Evolutionary conservation across 768 basidiomycete species (phyloP), one percentile per base, ranked within the genome.

Genomic region (Termitomyces sp.): DNA sequence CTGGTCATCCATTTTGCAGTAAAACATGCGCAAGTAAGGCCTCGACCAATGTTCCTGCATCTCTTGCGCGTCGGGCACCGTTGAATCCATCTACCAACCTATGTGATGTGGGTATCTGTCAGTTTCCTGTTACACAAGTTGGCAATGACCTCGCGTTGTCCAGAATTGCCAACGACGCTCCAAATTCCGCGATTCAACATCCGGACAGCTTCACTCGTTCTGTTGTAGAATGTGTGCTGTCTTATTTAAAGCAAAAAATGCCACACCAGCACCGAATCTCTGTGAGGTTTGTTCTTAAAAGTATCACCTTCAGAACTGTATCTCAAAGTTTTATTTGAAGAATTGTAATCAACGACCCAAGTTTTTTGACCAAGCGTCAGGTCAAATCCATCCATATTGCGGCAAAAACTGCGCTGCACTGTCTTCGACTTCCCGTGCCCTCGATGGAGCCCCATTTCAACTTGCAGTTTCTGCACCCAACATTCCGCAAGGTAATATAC

Each of bases 101-200:
- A 5, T 84, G 83, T 63, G 74, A 79, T 56, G 83, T 84, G 63
- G 42, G 77, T 66, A 33, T 33, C 10, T 10, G 23, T 27, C 2
- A n/a, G 9, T 27, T 43, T 43, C n/a, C 11, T 18, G 12, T 33
- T 12, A 22, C 31, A 18, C 31, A 6, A 12, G 31, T 11, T 13
- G 12, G 33, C 13, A 10, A 32, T 20, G 5, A 16, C 32, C 22
- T 33, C 9, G 16, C 16, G 20, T n/a, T 23, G 15, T 44, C 7
- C 59, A 86, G 85, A 77, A 78, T 57, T 86, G 85, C 66, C 78
- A 79, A 54, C 74, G 73, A 56, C 77, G 82, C 38, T 83, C 84
- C 33, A 86, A 84, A 61, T 78, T 79, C 58, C 72, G 71, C 20
- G 84, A 86, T 10, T 25, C 46, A 60, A 80, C 81, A 22, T 76